Evolutionary conservation across 306 rosid species (phyloP).

Genomic region (Prunus mongolica): DNA sequence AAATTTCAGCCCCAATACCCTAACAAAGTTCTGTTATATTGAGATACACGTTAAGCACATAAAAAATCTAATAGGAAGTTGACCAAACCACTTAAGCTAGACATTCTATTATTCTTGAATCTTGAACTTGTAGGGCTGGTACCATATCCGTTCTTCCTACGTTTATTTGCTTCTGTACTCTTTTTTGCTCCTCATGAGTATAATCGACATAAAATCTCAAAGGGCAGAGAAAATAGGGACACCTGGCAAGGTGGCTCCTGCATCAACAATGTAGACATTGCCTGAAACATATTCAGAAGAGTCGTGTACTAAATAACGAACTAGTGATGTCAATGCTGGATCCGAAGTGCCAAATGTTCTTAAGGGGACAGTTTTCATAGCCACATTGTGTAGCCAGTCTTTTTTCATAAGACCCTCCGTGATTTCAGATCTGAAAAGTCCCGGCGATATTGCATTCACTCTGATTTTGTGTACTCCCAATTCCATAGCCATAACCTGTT

Average conservation of each 20-base stretch:
- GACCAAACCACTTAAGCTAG: neutral
- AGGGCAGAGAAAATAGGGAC: conserved; percentile 79
- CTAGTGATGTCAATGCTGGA: conserved; percentile 74
- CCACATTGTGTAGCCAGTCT: conserved; percentile 65
- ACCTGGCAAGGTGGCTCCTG: conserved; percentile 66
- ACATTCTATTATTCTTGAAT: neutral
- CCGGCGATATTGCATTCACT: conserved; percentile 77
- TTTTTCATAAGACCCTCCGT: conserved; percentile 56
- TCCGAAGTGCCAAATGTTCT: conserved; percentile 46
- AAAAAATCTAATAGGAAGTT: too few relatives aligned
- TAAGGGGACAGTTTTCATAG: conserved; percentile 49
- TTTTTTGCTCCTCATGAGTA: neutral
- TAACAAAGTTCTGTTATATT: too few relatives aligned
- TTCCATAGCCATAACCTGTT: conserved; percentile 80
- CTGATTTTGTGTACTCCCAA: conserved; percentile 66
- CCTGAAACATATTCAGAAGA: conserved; percentile 72
- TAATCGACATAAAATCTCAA: conserved; percentile 10
- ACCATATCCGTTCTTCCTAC: neutral
- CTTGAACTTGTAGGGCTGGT: too few relatives aligned
- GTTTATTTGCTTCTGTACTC: neutral
- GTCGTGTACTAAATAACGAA: conserved; percentile 69
- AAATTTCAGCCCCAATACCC: too few relatives aligned
- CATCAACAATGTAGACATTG: conserved; percentile 57
- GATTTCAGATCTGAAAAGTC: conserved; percentile 79
- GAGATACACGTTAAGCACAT: too few relatives aligned